Percentiles rank a stretch among this genome's conserved stretches.
These are phyloP conservation scores for Xylariaceae sp. DNA, from an alignment of 2,329 filamentous ascomycete genomes.

Conservation along the genomic window DNA sequence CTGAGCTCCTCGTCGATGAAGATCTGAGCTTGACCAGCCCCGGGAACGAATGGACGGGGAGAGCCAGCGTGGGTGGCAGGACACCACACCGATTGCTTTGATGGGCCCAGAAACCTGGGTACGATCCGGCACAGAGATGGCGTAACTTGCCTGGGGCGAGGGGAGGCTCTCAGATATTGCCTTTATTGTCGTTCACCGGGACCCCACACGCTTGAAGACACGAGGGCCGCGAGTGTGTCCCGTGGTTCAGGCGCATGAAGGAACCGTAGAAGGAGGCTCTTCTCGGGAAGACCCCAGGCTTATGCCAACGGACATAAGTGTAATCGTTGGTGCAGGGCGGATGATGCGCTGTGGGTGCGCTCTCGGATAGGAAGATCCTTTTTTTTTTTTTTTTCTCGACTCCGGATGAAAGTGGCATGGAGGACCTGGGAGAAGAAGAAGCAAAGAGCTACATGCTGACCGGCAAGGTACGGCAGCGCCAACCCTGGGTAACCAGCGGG, in stretches of 20 bases:
- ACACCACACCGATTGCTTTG: constrained; percentile 9
- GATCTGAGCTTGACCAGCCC: constrained; percentile 4
- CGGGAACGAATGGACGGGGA: constrained; percentile 7
- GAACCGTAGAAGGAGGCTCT: constrained; percentile 7
- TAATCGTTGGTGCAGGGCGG: too few species aligned
- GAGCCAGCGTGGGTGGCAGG: constrained; percentile 9
- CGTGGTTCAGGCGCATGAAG: constrained; percentile 6
- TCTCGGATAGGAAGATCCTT: neutral
- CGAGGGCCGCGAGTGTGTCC: constrained; percentile 4
- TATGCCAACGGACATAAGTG: too few species aligned
- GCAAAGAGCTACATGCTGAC: too few species aligned
- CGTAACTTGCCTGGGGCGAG: constrained; percentile 4
- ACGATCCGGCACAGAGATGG: constrained; percentile 2
- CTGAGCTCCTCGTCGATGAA: constrained; percentile 5
- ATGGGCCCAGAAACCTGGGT: constrained; percentile 2
- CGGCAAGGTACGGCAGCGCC: too few species aligned
- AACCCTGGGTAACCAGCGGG: too few species aligned
- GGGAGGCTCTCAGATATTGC: too few species aligned
- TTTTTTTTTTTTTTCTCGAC: neutral
- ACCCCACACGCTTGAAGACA: constrained; percentile 7
- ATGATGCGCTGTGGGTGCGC: constrained; percentile 3
- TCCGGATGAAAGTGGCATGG: neutral
- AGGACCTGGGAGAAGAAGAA: neutral
- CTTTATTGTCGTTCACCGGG: too few species aligned
- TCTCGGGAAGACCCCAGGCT: constrained; percentile 11